Percentiles rank a stretch among this genome's conserved stretches.
phyloP scores from a whole-genome alignment of 768 basidiomycete genomes.

The Scleroderma citrinum region DNA sequence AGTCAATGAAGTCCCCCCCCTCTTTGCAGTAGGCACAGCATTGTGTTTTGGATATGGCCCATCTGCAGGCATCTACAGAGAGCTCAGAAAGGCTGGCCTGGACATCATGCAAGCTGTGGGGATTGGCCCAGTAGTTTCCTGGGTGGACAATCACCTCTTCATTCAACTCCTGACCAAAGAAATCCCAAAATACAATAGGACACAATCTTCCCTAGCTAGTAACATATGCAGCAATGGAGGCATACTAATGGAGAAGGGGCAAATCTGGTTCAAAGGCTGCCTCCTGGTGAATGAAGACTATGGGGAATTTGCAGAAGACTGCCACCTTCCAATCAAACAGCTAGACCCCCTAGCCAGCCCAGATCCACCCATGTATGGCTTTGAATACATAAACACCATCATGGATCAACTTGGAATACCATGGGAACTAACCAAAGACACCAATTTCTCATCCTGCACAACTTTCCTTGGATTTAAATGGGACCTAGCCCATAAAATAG shows the following conservation, averaged over 20 bases:
- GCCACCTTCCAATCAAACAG: too few relatives aligned
- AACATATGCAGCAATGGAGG: too few relatives aligned
- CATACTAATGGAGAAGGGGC: too few relatives aligned
- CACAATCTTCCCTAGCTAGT: too few relatives aligned
- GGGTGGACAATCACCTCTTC: conserved; percentile 29
- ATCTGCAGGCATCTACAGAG: conserved; percentile 12
- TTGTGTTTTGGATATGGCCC: conserved; percentile 21
- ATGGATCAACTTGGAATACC: conserved; percentile 7
- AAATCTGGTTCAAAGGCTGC: too few relatives aligned
- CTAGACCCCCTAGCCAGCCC: too few relatives aligned
- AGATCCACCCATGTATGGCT: too few relatives aligned
- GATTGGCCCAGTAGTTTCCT: conserved; percentile 26
- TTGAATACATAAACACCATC: not conserved
- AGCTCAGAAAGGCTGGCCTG: too few relatives aligned
- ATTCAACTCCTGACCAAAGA: conserved; percentile 11
- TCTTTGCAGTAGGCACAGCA: conserved; percentile 22
- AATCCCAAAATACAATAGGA: not conserved
- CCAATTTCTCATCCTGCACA: conserved; percentile 16
- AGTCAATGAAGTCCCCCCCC: too few relatives aligned
- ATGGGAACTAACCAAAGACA: conserved; percentile 27
- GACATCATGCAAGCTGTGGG: conserved; percentile 7
- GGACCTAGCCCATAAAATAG: conserved; percentile 21
- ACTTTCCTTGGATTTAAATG: conserved; percentile 30
- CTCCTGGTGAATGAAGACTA: too few relatives aligned
- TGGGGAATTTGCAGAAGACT: too few relatives aligned